phyloP scores from a whole-genome alignment of 1,284 basidiomycete genomes.

The Ustilago nuda region DNA sequence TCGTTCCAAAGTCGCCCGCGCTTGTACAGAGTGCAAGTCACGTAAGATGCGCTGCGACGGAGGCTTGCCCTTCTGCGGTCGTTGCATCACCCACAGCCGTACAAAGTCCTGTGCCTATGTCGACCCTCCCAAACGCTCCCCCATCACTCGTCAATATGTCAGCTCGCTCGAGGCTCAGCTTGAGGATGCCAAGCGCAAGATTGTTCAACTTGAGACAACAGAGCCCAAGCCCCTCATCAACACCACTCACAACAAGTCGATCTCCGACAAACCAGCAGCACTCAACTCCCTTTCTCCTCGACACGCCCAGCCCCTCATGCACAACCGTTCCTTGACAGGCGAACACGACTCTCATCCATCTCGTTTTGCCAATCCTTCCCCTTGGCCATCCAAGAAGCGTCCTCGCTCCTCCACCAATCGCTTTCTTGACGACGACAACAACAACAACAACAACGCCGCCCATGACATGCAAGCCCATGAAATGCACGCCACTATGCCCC shows the following conservation, averaged over 20 bases:
- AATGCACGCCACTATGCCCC: constrained; percentile 6
- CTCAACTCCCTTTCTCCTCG: constrained; percentile 21
- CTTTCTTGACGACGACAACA: constrained; percentile 14
- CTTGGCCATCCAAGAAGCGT: constrained; percentile 40
- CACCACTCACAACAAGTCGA: constrained; percentile 8
- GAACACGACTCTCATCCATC: constrained; percentile 24
- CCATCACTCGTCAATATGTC: constrained; percentile 55
- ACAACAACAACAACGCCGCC: too few species aligned
- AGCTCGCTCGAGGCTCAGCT: constrained; percentile 50
- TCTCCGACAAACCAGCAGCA: constrained; percentile 19
- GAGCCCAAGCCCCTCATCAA: constrained; percentile 1
- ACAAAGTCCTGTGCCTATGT: constrained; percentile 57
- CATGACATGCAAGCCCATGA: background rate
- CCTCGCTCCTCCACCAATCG: constrained; percentile 27
- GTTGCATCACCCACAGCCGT: constrained; percentile 55
- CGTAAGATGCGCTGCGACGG: constrained; percentile 58
- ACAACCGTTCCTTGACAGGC: constrained; percentile 50
- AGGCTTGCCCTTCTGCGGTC: constrained; percentile 53
- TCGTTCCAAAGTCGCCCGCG: constrained; percentile 48
- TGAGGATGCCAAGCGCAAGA: constrained; percentile 41
- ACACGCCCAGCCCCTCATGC: constrained; percentile 31
- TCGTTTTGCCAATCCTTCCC: constrained; percentile 12
- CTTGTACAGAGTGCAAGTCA: constrained; percentile 55
- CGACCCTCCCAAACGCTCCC: constrained; percentile 52
- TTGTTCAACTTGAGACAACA: constrained; percentile 37